phyloP scores from a whole-genome alignment of 768 basidiomycete species.

The Cystobasidium ongulense region DNA sequence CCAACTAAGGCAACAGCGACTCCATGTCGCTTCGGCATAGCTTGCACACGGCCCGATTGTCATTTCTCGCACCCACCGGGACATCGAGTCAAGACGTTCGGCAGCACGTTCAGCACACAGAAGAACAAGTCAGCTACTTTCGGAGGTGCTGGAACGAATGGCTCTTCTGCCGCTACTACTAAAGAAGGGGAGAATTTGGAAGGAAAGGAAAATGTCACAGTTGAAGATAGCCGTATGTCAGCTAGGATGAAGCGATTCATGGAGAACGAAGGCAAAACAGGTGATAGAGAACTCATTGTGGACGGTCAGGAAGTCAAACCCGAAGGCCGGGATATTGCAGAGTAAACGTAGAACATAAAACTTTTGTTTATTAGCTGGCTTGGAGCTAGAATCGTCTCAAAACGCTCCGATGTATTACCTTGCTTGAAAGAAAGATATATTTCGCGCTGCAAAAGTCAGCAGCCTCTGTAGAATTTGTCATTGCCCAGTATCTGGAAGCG shows the following conservation, averaged over 20 bases:
- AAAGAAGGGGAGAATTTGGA: conserved; percentile 8
- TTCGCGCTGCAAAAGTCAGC: background rate
- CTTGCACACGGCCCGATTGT: conserved; percentile 74
- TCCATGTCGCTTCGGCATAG: conserved; percentile 73
- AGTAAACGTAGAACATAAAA: background rate
- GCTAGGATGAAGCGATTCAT: conserved; percentile 33
- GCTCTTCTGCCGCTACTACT: background rate
- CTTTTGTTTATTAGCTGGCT: background rate
- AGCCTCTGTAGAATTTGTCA: background rate
- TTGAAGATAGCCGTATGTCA: conserved; percentile 23
- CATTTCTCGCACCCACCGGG: conserved; percentile 78
- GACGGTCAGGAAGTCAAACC: background rate
- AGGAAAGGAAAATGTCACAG: conserved; percentile 25
- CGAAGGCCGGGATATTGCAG: background rate
- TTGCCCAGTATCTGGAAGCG: background rate
- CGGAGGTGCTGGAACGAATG: background rate
- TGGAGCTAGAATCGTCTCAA: background rate
- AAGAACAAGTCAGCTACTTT: conserved; percentile 22
- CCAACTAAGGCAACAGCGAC: conserved; percentile 46
- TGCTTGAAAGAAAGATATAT: background rate
- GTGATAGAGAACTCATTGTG: conserved; percentile 11
- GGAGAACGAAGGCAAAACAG: conserved; percentile 1
- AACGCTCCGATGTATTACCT: too few relatives aligned
- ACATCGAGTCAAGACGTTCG: background rate
- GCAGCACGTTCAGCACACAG: conserved; percentile 1